Evolutionary conservation across 2,329 filamentous ascomycete genomes (phyloP).

Genomic region (Phoma sp.): DNA sequence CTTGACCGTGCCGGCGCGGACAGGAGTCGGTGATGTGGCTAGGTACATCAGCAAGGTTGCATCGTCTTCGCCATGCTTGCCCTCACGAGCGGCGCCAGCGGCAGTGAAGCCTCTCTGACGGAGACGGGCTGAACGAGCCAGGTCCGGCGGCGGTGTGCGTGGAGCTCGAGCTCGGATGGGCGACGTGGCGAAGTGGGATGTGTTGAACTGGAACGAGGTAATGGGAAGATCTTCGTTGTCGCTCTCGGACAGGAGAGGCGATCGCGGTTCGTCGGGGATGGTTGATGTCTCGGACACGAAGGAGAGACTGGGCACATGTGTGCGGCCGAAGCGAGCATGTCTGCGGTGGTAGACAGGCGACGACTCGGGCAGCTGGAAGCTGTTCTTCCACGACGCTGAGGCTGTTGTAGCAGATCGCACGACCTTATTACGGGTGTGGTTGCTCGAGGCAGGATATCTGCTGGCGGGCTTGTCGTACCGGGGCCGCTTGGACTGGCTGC

Average conservation of each 20-base stretch:
- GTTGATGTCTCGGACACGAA: constrained; percentile 77
- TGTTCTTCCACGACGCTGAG: constrained; percentile 73
- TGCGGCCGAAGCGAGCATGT: constrained; percentile 73
- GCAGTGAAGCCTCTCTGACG: constrained; percentile 48
- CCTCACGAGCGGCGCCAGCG: constrained; percentile 50
- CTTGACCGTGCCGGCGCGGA: constrained; percentile 58
- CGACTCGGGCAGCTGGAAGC: constrained; percentile 78
- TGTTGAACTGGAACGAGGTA: constrained; percentile 70
- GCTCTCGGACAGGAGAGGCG: constrained; percentile 71
- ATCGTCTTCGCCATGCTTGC: constrained; percentile 76
- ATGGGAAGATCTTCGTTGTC: constrained; percentile 82
- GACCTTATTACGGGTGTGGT: constrained; percentile 71
- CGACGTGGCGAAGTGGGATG: constrained; percentile 72
- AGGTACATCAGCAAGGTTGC: constrained; percentile 87
- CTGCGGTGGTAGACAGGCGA: constrained; percentile 82
- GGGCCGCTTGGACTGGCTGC: constrained; percentile 47
- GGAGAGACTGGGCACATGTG: constrained; percentile 73
- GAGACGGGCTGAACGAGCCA: constrained; percentile 49
- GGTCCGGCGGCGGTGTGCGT: constrained; percentile 48
- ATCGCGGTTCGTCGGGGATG: constrained; percentile 67
- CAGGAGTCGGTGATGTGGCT: constrained; percentile 88
- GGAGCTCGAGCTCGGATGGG: constrained; percentile 70
- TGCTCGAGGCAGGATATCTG: constrained; percentile 52
- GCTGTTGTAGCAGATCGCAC: constrained; percentile 64
- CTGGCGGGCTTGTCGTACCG: constrained; percentile 30